phyloP scores from a whole-genome alignment of 441 rosid species.

The Eruca vesicaria region DNA sequence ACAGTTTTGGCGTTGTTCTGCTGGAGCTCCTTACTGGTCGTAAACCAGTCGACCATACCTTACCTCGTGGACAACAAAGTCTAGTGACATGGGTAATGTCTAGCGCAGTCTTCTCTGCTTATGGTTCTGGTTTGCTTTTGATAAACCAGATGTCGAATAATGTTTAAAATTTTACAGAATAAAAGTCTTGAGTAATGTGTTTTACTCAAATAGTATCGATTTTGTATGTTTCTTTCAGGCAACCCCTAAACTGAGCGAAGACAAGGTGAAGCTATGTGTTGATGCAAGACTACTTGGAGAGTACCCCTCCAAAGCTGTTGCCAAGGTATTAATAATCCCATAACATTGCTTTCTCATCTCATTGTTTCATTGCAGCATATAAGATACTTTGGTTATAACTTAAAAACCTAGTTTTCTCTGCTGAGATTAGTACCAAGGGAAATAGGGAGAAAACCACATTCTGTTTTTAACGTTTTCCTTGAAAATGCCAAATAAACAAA shows the following conservation, averaged over 20 bases:
- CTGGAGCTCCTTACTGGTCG: constrained; percentile 59
- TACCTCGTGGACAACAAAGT: constrained; percentile 58
- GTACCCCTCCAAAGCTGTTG: constrained; percentile 56
- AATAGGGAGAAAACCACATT: background rate
- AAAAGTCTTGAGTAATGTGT: too few species aligned
- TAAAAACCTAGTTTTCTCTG: background rate
- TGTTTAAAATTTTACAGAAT: background rate
- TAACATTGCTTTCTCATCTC: background rate
- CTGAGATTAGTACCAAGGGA: background rate
- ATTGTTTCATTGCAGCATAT: background rate
- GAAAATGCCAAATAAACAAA: background rate
- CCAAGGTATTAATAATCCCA: constrained; percentile 39
- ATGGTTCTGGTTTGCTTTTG: background rate
- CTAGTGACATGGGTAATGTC: constrained; percentile 56
- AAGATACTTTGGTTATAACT: background rate
- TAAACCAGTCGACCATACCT: constrained; percentile 55
- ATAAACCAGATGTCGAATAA: background rate
- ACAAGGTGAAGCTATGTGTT: constrained; percentile 54
- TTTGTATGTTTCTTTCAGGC: constrained; percentile 37
- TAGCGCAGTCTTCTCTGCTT: background rate
- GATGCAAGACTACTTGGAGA: constrained; percentile 50
- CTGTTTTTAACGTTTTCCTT: background rate
- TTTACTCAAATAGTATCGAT: background rate
- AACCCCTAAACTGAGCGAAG: constrained; percentile 62
- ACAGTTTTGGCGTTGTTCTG: constrained; percentile 57